These are phyloP conservation scores for Sordaria brevicollis DNA, from an alignment of 495 filamentous ascomycete genomes.

Conservation along the genomic window DNA sequence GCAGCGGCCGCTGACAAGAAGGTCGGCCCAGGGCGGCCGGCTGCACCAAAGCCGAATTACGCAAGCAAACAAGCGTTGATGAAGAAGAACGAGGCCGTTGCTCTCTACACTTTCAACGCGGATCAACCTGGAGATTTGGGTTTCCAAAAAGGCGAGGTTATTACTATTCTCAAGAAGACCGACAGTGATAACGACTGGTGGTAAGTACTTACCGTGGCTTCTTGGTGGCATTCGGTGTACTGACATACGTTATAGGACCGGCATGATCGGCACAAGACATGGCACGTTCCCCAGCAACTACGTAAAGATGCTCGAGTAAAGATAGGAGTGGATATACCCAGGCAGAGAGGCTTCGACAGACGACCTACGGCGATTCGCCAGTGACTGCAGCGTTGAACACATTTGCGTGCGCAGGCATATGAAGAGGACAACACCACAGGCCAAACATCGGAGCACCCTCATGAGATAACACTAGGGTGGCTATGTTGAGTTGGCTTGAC, in stretches of 20 bases:
- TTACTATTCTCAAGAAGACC: slow-evolving; percentile 96
- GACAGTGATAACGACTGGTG: slow-evolving; percentile 87
- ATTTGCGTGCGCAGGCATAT: neutral
- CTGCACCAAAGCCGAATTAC: slow-evolving; percentile 83
- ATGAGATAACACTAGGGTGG: neutral
- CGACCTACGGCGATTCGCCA: neutral
- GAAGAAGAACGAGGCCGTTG: slow-evolving; percentile 76
- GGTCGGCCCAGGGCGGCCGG: slow-evolving; percentile 52
- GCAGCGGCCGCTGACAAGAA: slow-evolving; percentile 32
- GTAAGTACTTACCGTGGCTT: slow-evolving; percentile 33
- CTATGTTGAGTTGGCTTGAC: neutral
- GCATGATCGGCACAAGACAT: slow-evolving; percentile 41
- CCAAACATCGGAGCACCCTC: neutral
- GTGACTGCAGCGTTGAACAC: neutral
- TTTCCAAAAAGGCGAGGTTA: slow-evolving; percentile 96
- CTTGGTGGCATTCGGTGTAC: neutral
- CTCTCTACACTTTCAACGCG: slow-evolving; percentile 84
- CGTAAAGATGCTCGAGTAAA: slow-evolving; percentile 37
- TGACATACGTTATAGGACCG: slow-evolving; percentile 36
- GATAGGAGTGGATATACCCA: neutral
- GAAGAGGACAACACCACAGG: neutral
- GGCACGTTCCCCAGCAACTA: slow-evolving; percentile 51
- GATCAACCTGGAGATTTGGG: slow-evolving; percentile 87
- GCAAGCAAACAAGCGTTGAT: slow-evolving; percentile 50
- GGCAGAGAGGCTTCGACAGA: neutral